Conservation (phyloP, 805 yeast species). For the Jamesozyma hellenica region DNA sequence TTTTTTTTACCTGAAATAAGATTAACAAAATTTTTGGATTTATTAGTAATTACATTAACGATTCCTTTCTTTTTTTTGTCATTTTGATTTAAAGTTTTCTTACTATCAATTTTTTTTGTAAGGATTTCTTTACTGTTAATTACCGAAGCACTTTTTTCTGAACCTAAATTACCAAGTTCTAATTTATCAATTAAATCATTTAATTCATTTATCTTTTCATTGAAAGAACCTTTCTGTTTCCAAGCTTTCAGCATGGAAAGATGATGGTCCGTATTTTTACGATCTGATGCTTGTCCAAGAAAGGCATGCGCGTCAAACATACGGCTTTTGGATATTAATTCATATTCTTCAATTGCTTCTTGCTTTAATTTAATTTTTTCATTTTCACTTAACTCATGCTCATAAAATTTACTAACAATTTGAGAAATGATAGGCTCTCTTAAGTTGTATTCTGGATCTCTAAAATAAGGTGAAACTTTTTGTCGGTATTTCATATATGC, state of each 20-base stretch:
- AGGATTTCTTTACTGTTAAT: neutral
- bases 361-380: conserved; percentile 2
- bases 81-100: no score
- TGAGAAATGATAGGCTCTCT: conserved; percentile 5
- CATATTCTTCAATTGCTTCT: conserved; percentile 4
- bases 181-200: conserved; percentile 2
- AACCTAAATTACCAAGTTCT: neutral
- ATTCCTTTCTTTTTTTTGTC: neutral
- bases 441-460: neutral
- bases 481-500: conserved; percentile 5
- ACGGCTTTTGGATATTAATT: neutral
- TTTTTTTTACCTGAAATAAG: neutral
- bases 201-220: conserved; percentile 1
- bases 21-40: conserved; percentile 4
- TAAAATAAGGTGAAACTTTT: conserved; percentile 4
- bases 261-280: neutral
- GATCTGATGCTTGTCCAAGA: neutral
- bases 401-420: conserved; percentile 4
- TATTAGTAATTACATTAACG: neutral
- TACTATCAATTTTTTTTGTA: no score
- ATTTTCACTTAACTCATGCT: conserved; percentile 3
- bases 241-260: conserved; percentile 1
- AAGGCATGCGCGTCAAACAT: neutral
- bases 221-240: neutral
- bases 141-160: neutral